Conservation (phyloP, 192 early-diverging fungal species). For the Rhizophagus clarus region DNA sequence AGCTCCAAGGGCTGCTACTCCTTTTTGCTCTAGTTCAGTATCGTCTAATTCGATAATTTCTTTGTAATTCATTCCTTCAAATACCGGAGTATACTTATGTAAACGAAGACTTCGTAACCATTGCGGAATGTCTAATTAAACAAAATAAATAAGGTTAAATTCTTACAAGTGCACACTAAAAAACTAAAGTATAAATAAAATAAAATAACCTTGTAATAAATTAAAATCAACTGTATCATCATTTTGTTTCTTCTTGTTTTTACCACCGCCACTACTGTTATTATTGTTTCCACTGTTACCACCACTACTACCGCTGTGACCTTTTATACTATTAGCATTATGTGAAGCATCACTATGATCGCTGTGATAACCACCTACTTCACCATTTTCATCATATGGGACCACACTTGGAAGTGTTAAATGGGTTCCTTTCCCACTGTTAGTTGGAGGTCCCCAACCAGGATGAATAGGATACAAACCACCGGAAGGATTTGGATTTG, state of each 20-base stretch:
- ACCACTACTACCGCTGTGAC: slow-evolving; percentile 42
- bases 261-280: slow-evolving; percentile 37
- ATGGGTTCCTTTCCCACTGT: slow-evolving; percentile 40
- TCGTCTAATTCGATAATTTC: slow-evolving; percentile 87
- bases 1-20: slow-evolving; percentile 92
- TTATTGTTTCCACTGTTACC: slow-evolving; percentile 40
- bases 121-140: slow-evolving; percentile 77
- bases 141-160: background rate
- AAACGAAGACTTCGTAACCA: slow-evolving; percentile 92
- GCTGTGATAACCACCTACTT: slow-evolving; percentile 34
- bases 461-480: slow-evolving; percentile 43
- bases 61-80: slow-evolving; percentile 86
- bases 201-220: slow-evolving; percentile 62
- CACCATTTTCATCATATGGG: slow-evolving; percentile 37
- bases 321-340: slow-evolving; percentile 30
- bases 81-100: slow-evolving; percentile 94
- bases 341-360: slow-evolving; percentile 43
- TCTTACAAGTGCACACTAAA: background rate
- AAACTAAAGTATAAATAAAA: slow-evolving; percentile 11
- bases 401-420: slow-evolving; percentile 27
- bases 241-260: slow-evolving; percentile 73
- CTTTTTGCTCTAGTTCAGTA: slow-evolving; percentile 75
- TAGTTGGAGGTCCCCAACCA: slow-evolving; percentile 28
- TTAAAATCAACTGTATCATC: slow-evolving; percentile 77
- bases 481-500: slow-evolving; percentile 35